Conservation (phyloP, 1,284 basidiomycete species). For the Moesziomyces globuligerus region DNA sequence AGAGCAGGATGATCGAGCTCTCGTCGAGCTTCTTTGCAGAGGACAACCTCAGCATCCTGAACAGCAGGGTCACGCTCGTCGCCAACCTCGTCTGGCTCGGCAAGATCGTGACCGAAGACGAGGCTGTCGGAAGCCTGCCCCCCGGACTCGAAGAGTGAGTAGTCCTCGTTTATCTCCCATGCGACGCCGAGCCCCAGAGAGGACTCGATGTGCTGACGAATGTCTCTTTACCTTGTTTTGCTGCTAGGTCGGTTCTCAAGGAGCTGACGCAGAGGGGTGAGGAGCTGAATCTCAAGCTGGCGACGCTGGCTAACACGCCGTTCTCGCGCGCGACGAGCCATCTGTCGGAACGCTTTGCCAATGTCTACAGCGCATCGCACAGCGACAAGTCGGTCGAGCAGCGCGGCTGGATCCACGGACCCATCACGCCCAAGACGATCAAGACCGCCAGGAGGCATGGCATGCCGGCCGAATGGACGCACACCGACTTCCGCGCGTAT, state of each 20-base stretch:
- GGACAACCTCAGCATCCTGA: constrained; percentile 30
- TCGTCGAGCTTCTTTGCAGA: constrained; percentile 30
- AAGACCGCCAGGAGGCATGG: constrained; percentile 30
- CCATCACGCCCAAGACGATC: constrained; percentile 29
- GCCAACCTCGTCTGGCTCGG: constrained; percentile 46
- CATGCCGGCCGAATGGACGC: constrained; percentile 25
- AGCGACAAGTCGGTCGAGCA: not conserved
- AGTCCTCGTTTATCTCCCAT: not conserved
- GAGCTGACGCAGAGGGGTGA: constrained; percentile 32
- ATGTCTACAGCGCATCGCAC: constrained; percentile 16
- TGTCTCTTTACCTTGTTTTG: not conserved
- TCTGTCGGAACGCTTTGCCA: constrained; percentile 33
- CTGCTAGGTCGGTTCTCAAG: not conserved
- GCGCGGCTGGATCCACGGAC: constrained; percentile 34
- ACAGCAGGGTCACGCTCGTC: constrained; percentile 37
- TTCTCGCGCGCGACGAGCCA: constrained; percentile 28
- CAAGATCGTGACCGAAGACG: constrained; percentile 16
- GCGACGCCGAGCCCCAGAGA: too few relatives aligned
- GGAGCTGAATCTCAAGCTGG: constrained; percentile 28
- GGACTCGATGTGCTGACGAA: not conserved
- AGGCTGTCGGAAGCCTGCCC: constrained; percentile 8
- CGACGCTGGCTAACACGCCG: constrained; percentile 29
- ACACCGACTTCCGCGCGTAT: constrained; percentile 40
- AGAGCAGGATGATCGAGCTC: constrained; percentile 8
- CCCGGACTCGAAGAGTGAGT: constrained; percentile 23